Percentiles rank a stretch among this genome's conserved stretches.
phyloP scores from a whole-genome alignment of 768 basidiomycete species.

The Sarcodon sp. region DNA sequence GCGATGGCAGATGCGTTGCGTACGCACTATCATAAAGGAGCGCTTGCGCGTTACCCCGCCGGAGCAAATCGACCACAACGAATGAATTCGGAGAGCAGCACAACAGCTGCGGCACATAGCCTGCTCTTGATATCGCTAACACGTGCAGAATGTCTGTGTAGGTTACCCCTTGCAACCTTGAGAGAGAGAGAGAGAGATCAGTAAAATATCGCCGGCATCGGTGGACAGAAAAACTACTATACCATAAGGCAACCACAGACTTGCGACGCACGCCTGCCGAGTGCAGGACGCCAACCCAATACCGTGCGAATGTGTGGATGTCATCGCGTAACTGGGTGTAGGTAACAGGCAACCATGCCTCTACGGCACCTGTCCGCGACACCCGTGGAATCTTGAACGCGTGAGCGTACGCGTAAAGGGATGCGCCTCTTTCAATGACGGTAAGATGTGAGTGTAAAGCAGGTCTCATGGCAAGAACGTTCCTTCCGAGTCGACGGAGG shows the following conservation, averaged over 20 bases:
- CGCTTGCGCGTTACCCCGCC: conserved; percentile 46
- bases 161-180: conserved; percentile 61
- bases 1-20: background rate
- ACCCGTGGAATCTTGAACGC: conserved; percentile 50
- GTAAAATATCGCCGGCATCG: conserved; percentile 2
- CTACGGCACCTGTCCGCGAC: conserved; percentile 22
- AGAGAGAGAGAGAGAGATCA: background rate
- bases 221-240: conserved; percentile 1
- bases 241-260: conserved; percentile 69
- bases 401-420: conserved; percentile 31
- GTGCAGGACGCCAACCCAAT: conserved; percentile 44
- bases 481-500: too few relatives aligned
- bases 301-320: conserved; percentile 50
- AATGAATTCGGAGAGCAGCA: conserved; percentile 62
- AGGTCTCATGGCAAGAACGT: background rate
- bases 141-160: conserved; percentile 64
- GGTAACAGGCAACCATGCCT: conserved; percentile 47
- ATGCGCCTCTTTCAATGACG: conserved; percentile 44
- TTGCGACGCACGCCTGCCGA: conserved; percentile 31
- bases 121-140: conserved; percentile 64
- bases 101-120: conserved; percentile 69
- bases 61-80: conserved; percentile 58
- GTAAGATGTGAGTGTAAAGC: conserved; percentile 39
- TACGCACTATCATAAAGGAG: conserved; percentile 40
- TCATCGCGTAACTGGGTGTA: conserved; percentile 53